Conservation (phyloP, 192 early-diverging fungal species). For the Coemansia guatemalensis region DNA sequence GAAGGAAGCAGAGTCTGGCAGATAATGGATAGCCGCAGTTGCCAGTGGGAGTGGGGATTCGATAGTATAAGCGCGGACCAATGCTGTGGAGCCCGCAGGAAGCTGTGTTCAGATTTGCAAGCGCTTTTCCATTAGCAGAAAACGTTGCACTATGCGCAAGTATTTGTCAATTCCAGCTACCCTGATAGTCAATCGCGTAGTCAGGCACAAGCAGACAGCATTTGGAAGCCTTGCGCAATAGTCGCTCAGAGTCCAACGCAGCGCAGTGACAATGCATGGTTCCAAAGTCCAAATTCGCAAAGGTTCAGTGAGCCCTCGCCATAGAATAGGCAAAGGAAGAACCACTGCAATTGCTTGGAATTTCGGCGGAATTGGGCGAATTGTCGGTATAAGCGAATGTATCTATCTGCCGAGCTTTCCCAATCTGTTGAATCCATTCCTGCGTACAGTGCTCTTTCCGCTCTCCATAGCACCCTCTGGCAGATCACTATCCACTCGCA, state of each 20-base stretch:
- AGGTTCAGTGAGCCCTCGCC: neutral
- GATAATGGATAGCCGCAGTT: slow-evolving; percentile 1
- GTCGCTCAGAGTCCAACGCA: neutral
- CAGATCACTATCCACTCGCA: neutral
- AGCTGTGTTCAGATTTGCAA: neutral
- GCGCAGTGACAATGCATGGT: neutral
- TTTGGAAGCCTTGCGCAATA: neutral
- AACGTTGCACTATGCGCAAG: neutral
- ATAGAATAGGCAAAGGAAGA: neutral
- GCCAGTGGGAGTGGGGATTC: neutral
- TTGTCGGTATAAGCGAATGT: neutral
- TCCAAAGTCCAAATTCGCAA: neutral
- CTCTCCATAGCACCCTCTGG: neutral
- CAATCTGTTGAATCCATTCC: neutral
- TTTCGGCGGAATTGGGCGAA: neutral
- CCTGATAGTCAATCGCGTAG: neutral
- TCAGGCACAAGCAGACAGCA: neutral
- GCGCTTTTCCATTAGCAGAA: neutral
- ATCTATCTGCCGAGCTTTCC: neutral
- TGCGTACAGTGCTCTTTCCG: neutral
- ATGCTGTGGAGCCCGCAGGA: neutral
- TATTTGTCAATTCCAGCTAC: neutral
- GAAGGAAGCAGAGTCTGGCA: neutral
- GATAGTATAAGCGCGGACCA: neutral
- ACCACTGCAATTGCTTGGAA: neutral